These are phyloP conservation scores for Geosmithia flava DNA, from an alignment of 2,329 filamentous ascomycete species.

Conservation along the genomic window DNA sequence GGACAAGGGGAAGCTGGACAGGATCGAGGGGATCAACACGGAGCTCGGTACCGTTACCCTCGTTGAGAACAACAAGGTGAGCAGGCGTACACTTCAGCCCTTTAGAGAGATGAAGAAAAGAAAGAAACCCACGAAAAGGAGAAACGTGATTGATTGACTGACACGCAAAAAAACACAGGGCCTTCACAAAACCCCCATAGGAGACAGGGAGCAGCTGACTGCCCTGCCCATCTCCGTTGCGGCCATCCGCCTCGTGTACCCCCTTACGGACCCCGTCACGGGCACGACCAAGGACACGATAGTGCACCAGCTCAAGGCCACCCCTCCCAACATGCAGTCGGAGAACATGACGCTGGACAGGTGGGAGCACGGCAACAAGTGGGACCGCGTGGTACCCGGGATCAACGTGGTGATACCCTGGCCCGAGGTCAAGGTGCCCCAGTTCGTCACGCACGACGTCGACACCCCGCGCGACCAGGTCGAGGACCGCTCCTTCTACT, in stretches of 20 bases:
- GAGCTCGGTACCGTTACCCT: constrained; percentile 47
- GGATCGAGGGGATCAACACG: constrained; percentile 44
- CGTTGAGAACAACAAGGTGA: constrained; percentile 50
- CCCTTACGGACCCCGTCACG: constrained; percentile 54
- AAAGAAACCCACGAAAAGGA: background rate
- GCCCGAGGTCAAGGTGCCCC: constrained; percentile 44
- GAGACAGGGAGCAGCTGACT: background rate
- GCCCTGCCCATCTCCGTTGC: constrained; percentile 49
- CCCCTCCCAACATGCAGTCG: constrained; percentile 32
- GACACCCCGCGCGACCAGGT: constrained; percentile 72
- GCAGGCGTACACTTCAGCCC: too few relatives aligned
- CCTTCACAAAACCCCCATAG: background rate
- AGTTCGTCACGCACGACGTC: constrained; percentile 38
- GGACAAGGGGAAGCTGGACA: constrained; percentile 74
- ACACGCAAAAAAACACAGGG: background rate
- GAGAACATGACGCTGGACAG: constrained; percentile 27
- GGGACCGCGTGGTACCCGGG: constrained; percentile 53
- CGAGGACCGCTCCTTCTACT: constrained; percentile 63
- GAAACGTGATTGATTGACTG: background rate
- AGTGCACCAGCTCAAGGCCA: constrained; percentile 55
- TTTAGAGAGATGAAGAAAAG: too few relatives aligned
- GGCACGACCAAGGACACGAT: constrained; percentile 60
- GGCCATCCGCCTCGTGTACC: constrained; percentile 70
- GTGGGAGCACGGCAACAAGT: constrained; percentile 27
- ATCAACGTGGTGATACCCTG: constrained; percentile 65